These are phyloP conservation scores for Eucalyptus cloeziana DNA, from an alignment of 345 rosid genomes.

Conservation along the genomic window DNA sequence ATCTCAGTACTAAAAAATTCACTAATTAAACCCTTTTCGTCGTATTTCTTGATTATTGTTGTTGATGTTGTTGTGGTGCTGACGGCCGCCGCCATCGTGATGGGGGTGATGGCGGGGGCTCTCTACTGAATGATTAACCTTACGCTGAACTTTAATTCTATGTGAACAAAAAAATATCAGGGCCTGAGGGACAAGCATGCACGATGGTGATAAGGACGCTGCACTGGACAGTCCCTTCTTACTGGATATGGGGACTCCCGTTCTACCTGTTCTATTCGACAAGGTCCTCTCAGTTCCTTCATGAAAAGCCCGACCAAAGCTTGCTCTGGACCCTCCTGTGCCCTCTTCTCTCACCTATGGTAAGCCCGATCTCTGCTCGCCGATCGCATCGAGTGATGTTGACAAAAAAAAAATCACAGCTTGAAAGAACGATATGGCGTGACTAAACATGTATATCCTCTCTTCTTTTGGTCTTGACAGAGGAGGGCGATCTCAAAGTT, in stretches of 20 bases:
- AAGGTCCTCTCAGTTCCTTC: conserved; percentile 47
- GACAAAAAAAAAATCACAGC: not conserved
- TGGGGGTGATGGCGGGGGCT: not conserved
- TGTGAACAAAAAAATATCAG: not conserved
- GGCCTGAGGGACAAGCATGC: conserved; percentile 39
- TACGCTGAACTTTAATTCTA: not conserved
- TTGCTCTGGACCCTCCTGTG: conserved; percentile 19
- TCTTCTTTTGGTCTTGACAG: not conserved
- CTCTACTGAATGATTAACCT: not conserved
- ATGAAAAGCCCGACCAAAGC: conserved; percentile 33
- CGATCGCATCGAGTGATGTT: not conserved
- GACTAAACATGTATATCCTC: not conserved
- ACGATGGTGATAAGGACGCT: conserved; percentile 49
- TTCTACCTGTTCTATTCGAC: conserved; percentile 60
- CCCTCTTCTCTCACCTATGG: conserved; percentile 39
- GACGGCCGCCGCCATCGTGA: too few relatives aligned
- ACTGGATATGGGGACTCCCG: conserved; percentile 57
- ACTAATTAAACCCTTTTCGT: not conserved
- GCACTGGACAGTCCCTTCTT: conserved; percentile 58
- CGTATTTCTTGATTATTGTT: not conserved
- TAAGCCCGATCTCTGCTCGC: not conserved
- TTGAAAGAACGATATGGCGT: not conserved
- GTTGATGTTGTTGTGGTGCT: not conserved
- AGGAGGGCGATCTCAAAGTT: conserved; percentile 33
- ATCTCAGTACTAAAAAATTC: not conserved